phyloP scores from a whole-genome alignment of 2,329 filamentous ascomycete genomes.

The Fusarium penzigii region DNA sequence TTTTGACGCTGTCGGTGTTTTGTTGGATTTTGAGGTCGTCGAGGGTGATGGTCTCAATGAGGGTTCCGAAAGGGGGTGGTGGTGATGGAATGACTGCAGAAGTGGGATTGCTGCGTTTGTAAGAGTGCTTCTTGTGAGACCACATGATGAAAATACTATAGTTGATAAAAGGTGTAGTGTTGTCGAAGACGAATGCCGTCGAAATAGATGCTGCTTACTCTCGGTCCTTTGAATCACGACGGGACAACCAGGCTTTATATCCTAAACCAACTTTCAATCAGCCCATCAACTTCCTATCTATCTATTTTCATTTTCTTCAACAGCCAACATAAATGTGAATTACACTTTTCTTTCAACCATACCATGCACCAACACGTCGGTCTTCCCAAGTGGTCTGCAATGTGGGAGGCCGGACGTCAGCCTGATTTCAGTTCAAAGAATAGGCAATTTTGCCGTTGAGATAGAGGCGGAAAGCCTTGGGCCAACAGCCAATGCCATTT shows the following conservation, averaged over 20 bases:
- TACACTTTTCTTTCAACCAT: not conserved
- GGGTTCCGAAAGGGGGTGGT: conserved; percentile 22
- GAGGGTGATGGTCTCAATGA: conserved; percentile 22
- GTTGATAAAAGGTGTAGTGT: not conserved
- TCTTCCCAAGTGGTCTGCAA: not conserved
- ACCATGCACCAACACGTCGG: not conserved
- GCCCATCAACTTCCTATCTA: not conserved
- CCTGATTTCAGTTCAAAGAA: not conserved
- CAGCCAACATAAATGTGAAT: not conserved
- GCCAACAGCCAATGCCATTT: no score
- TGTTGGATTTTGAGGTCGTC: conserved; percentile 3
- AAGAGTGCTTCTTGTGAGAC: not conserved
- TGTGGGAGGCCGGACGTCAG: not conserved
- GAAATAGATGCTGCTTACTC: no score
- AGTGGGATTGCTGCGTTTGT: not conserved
- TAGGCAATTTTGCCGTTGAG: no score
- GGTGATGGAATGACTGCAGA: conserved; percentile 1
- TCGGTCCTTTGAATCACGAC: no score
- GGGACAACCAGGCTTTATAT: not conserved
- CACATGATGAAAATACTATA: not conserved
- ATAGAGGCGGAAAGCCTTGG: no score
- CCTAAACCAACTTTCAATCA: not conserved
- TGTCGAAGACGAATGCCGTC: not conserved
- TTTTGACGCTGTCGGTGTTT: conserved; percentile 13
- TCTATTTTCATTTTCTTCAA: not conserved